Conservation (phyloP, 495 filamentous ascomycete genomes). For the Bacidia gigantensis region DNA sequence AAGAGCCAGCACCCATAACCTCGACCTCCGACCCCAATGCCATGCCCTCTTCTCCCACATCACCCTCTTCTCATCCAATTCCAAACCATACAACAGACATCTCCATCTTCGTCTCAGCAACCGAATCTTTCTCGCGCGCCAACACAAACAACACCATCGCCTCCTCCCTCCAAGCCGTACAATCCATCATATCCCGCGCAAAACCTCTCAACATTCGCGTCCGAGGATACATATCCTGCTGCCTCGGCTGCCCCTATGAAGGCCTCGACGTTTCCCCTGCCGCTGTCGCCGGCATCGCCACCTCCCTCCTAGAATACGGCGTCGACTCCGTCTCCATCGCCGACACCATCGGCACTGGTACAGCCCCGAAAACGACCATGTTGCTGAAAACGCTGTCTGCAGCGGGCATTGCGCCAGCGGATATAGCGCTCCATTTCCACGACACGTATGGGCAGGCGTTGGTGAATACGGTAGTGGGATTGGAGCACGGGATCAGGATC, state of each 20-base stretch:
- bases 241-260: constrained; percentile 89
- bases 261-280: constrained; percentile 67
- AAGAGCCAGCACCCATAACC: constrained; percentile 26
- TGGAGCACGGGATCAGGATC: constrained; percentile 77
- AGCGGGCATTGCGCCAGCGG: constrained; percentile 64
- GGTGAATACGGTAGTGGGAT: constrained; percentile 71
- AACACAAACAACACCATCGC: constrained; percentile 87
- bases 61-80: constrained; percentile 88
- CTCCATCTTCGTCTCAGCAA: constrained; percentile 85
- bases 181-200: constrained; percentile 58
- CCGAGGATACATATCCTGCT: constrained; percentile 88
- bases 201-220: constrained; percentile 60
- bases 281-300: constrained; percentile 71
- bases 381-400: constrained; percentile 56
- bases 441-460: constrained; percentile 94
- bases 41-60: constrained; percentile 37
- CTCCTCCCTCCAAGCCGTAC: constrained; percentile 64
- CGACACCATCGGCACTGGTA: constrained; percentile 96
- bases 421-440: constrained; percentile 88
- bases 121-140: constrained; percentile 76
- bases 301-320: constrained; percentile 79
- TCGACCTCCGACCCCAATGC: constrained; percentile 29
- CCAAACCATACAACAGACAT: constrained; percentile 74
- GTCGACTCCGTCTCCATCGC: constrained; percentile 89
- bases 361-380: constrained; percentile 61